A percentile compares a stretch with the other conserved stretches of the same genome.
Conservation (phyloP, 148 eudicot species). For the Fallopia convolvulus region DNA sequence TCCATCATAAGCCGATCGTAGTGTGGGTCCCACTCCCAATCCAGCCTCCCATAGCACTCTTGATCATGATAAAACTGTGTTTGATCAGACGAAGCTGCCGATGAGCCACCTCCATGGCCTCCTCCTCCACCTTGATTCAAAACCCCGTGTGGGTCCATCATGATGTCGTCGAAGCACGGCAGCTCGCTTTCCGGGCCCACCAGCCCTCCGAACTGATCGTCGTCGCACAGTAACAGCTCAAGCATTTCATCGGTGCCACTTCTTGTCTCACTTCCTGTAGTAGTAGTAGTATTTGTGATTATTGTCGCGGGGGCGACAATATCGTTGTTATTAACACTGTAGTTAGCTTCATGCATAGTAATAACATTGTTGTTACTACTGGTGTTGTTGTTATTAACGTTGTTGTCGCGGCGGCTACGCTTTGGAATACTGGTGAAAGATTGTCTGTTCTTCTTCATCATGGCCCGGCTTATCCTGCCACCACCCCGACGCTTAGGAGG, state of each 20-base stretch:
- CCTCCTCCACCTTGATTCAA: slow-evolving; percentile 4
- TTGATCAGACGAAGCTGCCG: slow-evolving; percentile 14
- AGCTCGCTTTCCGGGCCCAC: slow-evolving; percentile 5
- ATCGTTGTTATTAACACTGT: too few species aligned
- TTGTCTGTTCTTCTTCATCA: slow-evolving; percentile 41
- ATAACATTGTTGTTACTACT: too few species aligned
- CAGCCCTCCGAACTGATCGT: slow-evolving; percentile 7
- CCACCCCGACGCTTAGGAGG: slow-evolving; percentile 34
- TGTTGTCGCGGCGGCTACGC: background rate
- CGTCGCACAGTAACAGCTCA: background rate
- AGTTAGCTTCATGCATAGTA: background rate
- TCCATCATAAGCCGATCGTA: background rate
- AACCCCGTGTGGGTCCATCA: background rate
- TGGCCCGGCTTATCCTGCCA: slow-evolving; percentile 35
- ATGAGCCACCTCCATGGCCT: slow-evolving; percentile 10
- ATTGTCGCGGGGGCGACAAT: background rate
- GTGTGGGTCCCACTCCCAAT: slow-evolving; percentile 31
- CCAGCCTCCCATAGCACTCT: slow-evolving; percentile 12
- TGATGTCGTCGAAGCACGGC: background rate
- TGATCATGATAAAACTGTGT: background rate
- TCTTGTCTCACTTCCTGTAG: background rate
- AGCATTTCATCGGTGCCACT: background rate
- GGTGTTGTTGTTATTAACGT: background rate
- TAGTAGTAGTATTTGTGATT: background rate
- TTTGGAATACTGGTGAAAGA: background rate